Percentiles rank a stretch among this genome's conserved stretches.
Conservation (phyloP, 208 protist genomes). For the Acanthamoeba culbertsoni region DNA sequence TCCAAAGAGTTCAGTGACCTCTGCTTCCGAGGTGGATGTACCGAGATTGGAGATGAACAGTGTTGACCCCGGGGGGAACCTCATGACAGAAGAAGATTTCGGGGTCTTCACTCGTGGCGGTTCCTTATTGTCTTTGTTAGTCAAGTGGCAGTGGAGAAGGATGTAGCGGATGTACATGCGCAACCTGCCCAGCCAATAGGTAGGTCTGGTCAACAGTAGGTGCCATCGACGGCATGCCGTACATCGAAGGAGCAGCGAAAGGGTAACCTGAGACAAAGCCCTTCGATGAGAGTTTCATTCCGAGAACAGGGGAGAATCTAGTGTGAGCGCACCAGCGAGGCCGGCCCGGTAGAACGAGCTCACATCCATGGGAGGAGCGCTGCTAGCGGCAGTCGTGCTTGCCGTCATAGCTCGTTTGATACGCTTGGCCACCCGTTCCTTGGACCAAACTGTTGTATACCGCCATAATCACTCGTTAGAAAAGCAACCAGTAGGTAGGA, state of each 20-base stretch:
- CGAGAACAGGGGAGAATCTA: neutral
- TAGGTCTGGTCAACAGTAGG: neutral
- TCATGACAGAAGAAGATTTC: neutral
- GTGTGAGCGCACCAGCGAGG: neutral
- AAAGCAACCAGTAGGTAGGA: neutral
- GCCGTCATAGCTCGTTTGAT: neutral
- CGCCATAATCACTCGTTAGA: neutral
- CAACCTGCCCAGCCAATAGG: neutral
- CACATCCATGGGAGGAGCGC: neutral
- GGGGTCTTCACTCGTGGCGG: too few relatives aligned
- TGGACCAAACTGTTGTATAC: neutral
- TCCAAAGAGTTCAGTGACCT: slow-evolving; percentile 10
- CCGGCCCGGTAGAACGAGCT: neutral
- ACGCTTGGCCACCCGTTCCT: slow-evolving; percentile 1
- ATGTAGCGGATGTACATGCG: neutral
- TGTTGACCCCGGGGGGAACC: slow-evolving; percentile 12
- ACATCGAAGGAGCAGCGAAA: neutral
- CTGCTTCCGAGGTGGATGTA: neutral
- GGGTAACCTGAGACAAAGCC: neutral
- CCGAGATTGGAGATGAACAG: slow-evolving; percentile 29
- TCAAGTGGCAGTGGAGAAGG: neutral
- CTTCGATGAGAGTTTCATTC: neutral
- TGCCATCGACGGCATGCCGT: neutral
- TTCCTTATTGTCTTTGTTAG: neutral
- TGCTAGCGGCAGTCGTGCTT: neutral